Conservation (phyloP, 164 flowering plant species). For the Dillenia suffruticosa region DNA sequence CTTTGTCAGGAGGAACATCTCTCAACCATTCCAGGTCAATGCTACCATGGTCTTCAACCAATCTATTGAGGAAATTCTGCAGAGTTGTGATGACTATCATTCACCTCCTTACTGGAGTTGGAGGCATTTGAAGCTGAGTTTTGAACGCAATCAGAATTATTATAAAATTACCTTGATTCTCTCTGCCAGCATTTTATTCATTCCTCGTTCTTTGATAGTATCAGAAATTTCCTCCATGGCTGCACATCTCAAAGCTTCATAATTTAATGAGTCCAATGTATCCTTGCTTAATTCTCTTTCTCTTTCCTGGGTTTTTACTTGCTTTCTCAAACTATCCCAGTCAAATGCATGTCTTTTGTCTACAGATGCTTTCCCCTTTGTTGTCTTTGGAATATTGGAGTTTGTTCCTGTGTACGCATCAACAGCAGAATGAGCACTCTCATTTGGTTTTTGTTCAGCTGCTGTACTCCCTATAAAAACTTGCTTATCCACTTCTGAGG, state of each 20-base stretch:
- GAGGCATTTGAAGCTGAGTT: too few relatives aligned
- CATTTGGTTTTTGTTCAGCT: too few relatives aligned
- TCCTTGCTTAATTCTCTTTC: conserved; percentile 32
- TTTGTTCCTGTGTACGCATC: too few relatives aligned
- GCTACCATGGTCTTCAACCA: conserved; percentile 82
- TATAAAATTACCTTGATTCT: conserved; percentile 55
- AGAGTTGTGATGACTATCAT: conserved; percentile 15
- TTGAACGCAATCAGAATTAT: too few relatives aligned
- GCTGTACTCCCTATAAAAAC: too few relatives aligned
- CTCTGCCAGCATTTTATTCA: conserved; percentile 56
- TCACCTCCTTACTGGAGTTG: background rate
- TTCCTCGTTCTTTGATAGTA: conserved; percentile 61
- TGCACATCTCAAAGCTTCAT: conserved; percentile 69
- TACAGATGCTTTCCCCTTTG: conserved; percentile 26
- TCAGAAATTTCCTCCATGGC: conserved; percentile 43
- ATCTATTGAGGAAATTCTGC: conserved; percentile 84
- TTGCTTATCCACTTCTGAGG: too few relatives aligned
- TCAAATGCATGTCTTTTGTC: conserved; percentile 30
- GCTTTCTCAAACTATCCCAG: conserved; percentile 65
- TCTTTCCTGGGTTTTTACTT: conserved; percentile 23
- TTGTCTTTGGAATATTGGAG: conserved; percentile 8
- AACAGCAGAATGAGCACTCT: too few relatives aligned
- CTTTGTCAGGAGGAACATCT: conserved; percentile 91
- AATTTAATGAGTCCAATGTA: conserved; percentile 63
- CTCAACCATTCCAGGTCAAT: conserved; percentile 96